Base-by-base conservation (phyloP, 2,329 filamentous ascomycete genomes). In the Claviceps sp. region DNA sequence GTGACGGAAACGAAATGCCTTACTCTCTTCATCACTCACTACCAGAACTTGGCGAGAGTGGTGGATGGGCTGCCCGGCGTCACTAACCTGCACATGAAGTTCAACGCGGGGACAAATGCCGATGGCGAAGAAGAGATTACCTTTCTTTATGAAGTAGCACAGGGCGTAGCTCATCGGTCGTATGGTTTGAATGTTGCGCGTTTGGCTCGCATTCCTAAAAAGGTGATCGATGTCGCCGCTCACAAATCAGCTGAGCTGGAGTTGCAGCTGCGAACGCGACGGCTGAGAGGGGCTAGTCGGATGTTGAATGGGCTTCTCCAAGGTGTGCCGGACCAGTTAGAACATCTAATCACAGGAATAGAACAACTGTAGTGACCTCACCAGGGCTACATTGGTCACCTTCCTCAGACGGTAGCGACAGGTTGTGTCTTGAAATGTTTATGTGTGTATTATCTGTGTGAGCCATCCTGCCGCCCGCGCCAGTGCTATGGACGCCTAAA, bases 11-110 rank as follows among this genome's bases (percentile, higher is more conserved):
- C 84, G 0, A 75, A 77, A 50, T 88, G 88, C 55, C 74, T 96
- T 47, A 95, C 89, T 5, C 75, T 98, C 43, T 98, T 98, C 72
- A 95, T 98, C 66, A 98, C 93, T 3, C 93, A 98, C 70, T 98
- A 98, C 67, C 93, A 98, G 70, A 84, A 84, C 57, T 78, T 98
- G 1, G 81, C 82, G 9, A 71, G 73, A 47, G 76, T 95, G 56
- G 84, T 83, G 9, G 77, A 82, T 26, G 81, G 80, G 1, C 85
- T 94, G 54, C 66, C 73, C 6, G 74, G 76, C 3, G 84, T 96
- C 59, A 81, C 77, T 59, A 97, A 97, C 65, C 87, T 96, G 47
- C 93, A 98, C 65, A 97, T 98, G 91, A 81, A 80, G 49, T 98
- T 98, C 67, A 81, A 78, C 3, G 63, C 62, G 2, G 67, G 67